Evolutionary conservation across 1,139 yeast species (phyloP).

Genomic region (Casaregolazyma lundiana): DNA sequence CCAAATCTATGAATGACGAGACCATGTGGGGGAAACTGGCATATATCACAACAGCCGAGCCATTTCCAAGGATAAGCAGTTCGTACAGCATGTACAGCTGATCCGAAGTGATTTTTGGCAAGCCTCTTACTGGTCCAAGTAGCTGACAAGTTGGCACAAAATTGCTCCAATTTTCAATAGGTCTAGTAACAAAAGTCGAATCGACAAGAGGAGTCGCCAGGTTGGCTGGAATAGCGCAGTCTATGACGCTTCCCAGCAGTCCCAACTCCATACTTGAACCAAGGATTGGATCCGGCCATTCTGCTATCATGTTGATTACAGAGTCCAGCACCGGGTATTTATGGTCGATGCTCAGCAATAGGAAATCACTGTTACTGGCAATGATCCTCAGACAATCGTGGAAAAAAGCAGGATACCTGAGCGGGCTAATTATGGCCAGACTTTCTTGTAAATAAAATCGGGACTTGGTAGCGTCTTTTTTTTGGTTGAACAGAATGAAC

Average conservation of each 20-base stretch:
- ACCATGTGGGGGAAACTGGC: constrained; percentile 26
- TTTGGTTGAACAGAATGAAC: constrained; percentile 26
- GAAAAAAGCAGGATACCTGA: constrained; percentile 26
- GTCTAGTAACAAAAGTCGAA: constrained; percentile 16
- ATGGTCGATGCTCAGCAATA: constrained; percentile 18
- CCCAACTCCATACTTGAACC: constrained; percentile 21
- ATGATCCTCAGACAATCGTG: constrained; percentile 23
- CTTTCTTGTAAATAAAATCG: constrained; percentile 31
- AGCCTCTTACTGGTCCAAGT: constrained; percentile 1
- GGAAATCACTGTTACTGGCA: constrained; percentile 14
- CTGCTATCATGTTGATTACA: constrained; percentile 27
- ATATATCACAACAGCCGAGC: constrained; percentile 23
- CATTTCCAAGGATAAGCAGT: constrained; percentile 22
- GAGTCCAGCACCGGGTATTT: constrained; percentile 28
- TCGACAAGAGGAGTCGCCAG: constrained; percentile 14
- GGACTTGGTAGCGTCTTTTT: constrained; percentile 17
- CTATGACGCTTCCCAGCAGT: constrained; percentile 26
- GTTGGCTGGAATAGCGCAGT: constrained; percentile 14
- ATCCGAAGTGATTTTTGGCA: background rate
- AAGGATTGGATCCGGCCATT: constrained; percentile 27
- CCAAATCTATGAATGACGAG: constrained; percentile 25
- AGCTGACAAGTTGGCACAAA: constrained; percentile 18
- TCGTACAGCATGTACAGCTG: constrained; percentile 29
- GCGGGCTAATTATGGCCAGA: constrained; percentile 26
- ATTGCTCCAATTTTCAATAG: constrained; percentile 24